Conservation (phyloP, 2,329 filamentous ascomycete genomes). For the Verruconis gallopava region DNA sequence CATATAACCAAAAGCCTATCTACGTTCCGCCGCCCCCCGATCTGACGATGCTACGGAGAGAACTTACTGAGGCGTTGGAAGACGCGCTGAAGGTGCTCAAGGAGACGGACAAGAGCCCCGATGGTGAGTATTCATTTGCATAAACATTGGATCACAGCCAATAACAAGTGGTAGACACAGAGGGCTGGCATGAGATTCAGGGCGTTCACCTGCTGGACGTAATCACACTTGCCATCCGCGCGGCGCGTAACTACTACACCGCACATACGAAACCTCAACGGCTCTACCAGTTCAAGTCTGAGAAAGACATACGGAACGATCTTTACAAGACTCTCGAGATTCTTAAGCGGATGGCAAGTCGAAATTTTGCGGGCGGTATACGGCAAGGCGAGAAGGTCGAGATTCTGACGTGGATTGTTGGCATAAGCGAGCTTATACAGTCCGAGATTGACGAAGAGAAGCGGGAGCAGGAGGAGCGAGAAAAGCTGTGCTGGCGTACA, state of each 20-base stretch:
- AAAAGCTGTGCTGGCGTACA: constrained; percentile 67
- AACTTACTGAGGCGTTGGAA: constrained; percentile 53
- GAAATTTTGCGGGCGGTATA: constrained; percentile 75
- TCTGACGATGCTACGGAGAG: constrained; percentile 60
- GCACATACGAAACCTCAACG: constrained; percentile 78
- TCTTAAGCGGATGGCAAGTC: constrained; percentile 77
- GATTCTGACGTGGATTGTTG: constrained; percentile 67
- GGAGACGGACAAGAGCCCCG: constrained; percentile 35
- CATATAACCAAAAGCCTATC: constrained; percentile 76
- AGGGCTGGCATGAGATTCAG: constrained; percentile 74
- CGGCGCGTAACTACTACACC: constrained; percentile 93
- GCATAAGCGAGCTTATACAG: constrained; percentile 63
- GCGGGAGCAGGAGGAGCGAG: constrained; percentile 56
- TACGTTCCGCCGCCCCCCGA: constrained; percentile 75
- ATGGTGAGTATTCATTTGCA: neutral
- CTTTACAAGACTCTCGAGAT: constrained; percentile 79
- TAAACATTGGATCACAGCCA: neutral
- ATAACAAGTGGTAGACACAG: constrained; percentile 25
- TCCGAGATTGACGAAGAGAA: constrained; percentile 67
- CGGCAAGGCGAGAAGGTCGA: constrained; percentile 62
- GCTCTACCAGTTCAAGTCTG: constrained; percentile 74
- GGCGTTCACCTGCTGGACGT: constrained; percentile 87
- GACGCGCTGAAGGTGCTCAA: constrained; percentile 56
- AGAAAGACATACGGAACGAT: constrained; percentile 73
- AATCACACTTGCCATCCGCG: constrained; percentile 86